phyloP scores from a whole-genome alignment of 2,329 filamentous ascomycete genomes.

The Calonectria hawksworthii region DNA sequence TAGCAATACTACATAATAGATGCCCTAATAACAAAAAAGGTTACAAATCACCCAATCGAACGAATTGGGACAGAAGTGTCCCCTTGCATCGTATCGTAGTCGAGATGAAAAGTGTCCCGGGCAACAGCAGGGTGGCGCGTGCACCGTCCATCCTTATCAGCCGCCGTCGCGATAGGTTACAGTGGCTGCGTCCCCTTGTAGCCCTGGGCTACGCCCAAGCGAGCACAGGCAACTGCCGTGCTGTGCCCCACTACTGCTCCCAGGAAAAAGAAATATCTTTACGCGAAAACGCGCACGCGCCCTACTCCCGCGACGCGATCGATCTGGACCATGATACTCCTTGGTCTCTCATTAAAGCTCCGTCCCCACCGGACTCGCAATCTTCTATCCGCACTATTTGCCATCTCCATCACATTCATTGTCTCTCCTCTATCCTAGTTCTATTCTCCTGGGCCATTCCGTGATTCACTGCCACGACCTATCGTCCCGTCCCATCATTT shows the following conservation, averaged over 20 bases:
- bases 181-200: not conserved
- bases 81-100: conserved; percentile 6
- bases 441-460: conserved; percentile 4
- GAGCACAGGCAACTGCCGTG: conserved; percentile 26
- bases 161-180: conserved; percentile 1
- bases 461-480: conserved; percentile 34
- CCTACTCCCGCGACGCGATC: conserved; percentile 37
- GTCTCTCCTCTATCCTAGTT: conserved; percentile 7
- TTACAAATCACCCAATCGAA: not conserved
- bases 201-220: not conserved
- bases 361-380: conserved; percentile 7
- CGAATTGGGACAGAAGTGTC: not conserved
- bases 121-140: conserved; percentile 10
- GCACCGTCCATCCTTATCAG: conserved; percentile 3
- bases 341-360: conserved; percentile 16
- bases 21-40: not conserved
- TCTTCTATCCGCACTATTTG: not conserved
- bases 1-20: conserved; percentile 4
- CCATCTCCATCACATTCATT: conserved; percentile 16
- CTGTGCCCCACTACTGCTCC: conserved; percentile 28
- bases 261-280: conserved; percentile 32
- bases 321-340: conserved; percentile 16
- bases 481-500: conserved; percentile 1
- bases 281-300: conserved; percentile 45
- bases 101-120: not conserved